Base-by-base conservation (phyloP, 1,139 yeast genomes). In the Lodderomyces parapsilosis region DNA sequence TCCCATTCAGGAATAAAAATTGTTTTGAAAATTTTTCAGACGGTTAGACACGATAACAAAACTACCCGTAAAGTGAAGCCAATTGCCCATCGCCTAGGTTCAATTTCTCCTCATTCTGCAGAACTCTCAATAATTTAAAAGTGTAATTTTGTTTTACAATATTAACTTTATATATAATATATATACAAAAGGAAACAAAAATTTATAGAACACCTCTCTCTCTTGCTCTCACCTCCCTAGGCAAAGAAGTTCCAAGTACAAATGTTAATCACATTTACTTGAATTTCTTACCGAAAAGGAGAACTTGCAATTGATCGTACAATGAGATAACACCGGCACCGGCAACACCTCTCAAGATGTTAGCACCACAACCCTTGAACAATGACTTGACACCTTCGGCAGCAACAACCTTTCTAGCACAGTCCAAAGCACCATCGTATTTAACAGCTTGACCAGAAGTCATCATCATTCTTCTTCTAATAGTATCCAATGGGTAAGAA, bases 401-500 rank as follows among this genome's bases (percentile, higher is more conserved):
- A 51, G 78, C 78, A 54, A 73, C 73, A 56, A 73, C 76, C 63
- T 73, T 60, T 53, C 49, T 65, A 72, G 66, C 66, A 66, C 74
- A 66, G 65, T 73, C 78, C 55, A 71, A 62, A 54, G 77, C 76
- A 73, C 78, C 78, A 48, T 68, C 58, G 67, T 73, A 73, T 69
- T 73, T 72, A 54, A 73, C 77, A 57, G 76, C 76, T 65, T 71
- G 77, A 70, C 78, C 78, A 53, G 78, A 73, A 52, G 78, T 73
- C 78, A 73, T 73, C 78, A 73, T 73, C 78, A 73, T 73, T 72
- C 78, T 72, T 72, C 78, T 72, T 73, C 78, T 73, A 59, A 72
- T 67, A 54, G 78, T 71, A 65, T 72, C 78, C 64, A 72, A 71
- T 70, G 78, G 78, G 74, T 72, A 72, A 64, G 78, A 71, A 60